Conservation (phyloP, 768 basidiomycete species). For the Boletales sp. region DNA sequence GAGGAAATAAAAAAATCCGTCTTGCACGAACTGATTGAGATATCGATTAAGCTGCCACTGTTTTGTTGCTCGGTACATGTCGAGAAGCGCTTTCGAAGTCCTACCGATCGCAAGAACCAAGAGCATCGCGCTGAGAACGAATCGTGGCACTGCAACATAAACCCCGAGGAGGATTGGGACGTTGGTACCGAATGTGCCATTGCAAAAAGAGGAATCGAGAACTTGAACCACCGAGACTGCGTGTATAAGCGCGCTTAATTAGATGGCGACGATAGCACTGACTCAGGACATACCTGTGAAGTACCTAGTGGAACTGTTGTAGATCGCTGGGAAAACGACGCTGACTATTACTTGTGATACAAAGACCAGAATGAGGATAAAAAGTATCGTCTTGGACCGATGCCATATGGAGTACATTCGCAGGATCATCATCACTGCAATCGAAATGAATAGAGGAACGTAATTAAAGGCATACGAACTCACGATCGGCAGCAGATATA, state of each 20-base stretch:
- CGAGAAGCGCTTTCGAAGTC: not conserved
- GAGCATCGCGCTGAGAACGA: conserved; percentile 2
- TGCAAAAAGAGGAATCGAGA: not conserved
- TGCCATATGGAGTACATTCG: conserved; percentile 15
- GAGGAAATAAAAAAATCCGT: conserved; percentile 15
- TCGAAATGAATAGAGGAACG: not conserved
- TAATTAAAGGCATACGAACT: not conserved
- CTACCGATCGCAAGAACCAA: conserved; percentile 1
- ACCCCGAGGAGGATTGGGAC: not conserved
- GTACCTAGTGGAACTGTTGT: not conserved
- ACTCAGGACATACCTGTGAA: conserved; percentile 4
- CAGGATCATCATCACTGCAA: conserved; percentile 17
- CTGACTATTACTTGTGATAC: not conserved
- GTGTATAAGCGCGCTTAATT: no score
- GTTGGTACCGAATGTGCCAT: not conserved
- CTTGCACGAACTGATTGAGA: conserved; percentile 4
- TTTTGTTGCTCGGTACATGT: conserved; percentile 6
- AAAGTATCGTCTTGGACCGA: conserved; percentile 4
- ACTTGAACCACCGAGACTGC: conserved; percentile 1
- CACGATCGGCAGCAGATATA: conserved; percentile 12
- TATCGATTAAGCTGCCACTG: conserved; percentile 3
- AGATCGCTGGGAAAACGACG: not conserved
- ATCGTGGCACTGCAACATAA: not conserved
- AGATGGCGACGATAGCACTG: not conserved
- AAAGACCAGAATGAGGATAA: conserved; percentile 4